A percentile compares a stretch with the other conserved stretches of the same genome.
phyloP scores from a whole-genome alignment of 2,329 filamentous ascomycete genomes.

The Oidium heveae region DNA sequence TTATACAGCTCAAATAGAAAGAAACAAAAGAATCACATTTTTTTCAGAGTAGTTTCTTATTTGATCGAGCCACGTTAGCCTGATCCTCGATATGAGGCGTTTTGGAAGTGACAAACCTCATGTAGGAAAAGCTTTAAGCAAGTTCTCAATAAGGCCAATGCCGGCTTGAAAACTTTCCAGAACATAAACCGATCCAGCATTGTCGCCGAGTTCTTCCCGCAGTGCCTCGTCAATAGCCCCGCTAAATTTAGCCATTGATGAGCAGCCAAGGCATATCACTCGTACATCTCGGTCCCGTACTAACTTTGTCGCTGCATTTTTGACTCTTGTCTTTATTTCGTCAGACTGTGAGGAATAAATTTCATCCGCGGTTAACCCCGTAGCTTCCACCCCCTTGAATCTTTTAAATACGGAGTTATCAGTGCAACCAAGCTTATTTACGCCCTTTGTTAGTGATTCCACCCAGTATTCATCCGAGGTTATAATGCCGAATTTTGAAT shows the following conservation, averaged over 20 bases:
- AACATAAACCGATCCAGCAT: constrained; percentile 29
- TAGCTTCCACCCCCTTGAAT: constrained; percentile 64
- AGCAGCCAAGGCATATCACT: constrained; percentile 66
- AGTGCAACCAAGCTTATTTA: constrained; percentile 34
- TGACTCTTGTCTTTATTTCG: constrained; percentile 39
- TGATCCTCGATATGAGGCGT: too few relatives aligned
- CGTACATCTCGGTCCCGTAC: constrained; percentile 29
- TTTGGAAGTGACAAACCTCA: too few relatives aligned
- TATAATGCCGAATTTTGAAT: constrained; percentile 52
- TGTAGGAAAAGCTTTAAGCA: constrained; percentile 7
- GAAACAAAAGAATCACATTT: too few relatives aligned
- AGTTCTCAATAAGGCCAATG: constrained; percentile 16
- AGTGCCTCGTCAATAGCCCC: constrained; percentile 47
- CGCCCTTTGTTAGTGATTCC: constrained; percentile 38
- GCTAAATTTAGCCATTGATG: constrained; percentile 73
- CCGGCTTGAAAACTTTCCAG: constrained; percentile 61
- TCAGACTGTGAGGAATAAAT: constrained; percentile 43
- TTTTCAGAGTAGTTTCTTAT: too few relatives aligned
- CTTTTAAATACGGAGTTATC: constrained; percentile 1
- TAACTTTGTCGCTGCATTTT: constrained; percentile 41
- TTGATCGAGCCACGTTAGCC: too few relatives aligned
- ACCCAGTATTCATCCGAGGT: constrained; percentile 76
- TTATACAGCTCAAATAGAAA: too few relatives aligned
- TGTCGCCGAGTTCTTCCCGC: constrained; percentile 33
- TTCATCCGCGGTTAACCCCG: constrained; percentile 55